Evolutionary conservation across 2,329 filamentous ascomycete genomes (phyloP), one percentile per base, ranked within the genome.

Genomic region (Diaporthe sp.): DNA sequence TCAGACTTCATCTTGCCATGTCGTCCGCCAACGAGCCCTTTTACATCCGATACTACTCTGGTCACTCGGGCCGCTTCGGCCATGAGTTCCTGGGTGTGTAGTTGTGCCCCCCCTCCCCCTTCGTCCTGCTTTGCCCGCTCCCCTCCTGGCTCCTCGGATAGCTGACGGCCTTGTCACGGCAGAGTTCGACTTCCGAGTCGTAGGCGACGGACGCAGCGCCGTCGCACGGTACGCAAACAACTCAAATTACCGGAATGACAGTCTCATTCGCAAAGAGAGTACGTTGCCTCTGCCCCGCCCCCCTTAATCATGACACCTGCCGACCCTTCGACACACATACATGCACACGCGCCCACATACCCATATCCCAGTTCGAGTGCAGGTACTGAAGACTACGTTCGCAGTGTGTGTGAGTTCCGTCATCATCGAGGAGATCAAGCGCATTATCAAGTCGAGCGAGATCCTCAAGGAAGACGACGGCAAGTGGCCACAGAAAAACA

Each of bases 401-500:
- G 31, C 78, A 98, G 96, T 99, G 97, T 98, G 95, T 81, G 95
- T 99, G 77, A 98, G 96, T 87, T 93, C 95, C 51, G 88, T 96
- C 8, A 89, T 98, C 82, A 93, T 99, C 71, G 92, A 96, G 74
- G 97, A 98, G 85, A 98, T 99, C 86, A 98, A 97, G 88, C 94
- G 95, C 79, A 98, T 99, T 79, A 96, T 99, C 86, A 98, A 97
- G 86, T 92, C 96, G 49, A 98, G 95, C 86, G 97, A 99, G 84
- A 98, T 99, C 81, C 92, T 97, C 88, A 98, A 98, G 88, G 97
- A 99, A 92, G 97, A 99, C 82, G 97, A 99, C 84, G 94, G 93
- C 37, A 98, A 98, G 84, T 99, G 97, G 97, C 97, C 97, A 0
- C 95, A 97, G 85, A 99, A 98, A 91, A 99, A 99, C 87, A 98